These are phyloP conservation scores for Yamadazyma akitaensis DNA, from an alignment of 805 yeast genomes.

Conservation along the genomic window DNA sequence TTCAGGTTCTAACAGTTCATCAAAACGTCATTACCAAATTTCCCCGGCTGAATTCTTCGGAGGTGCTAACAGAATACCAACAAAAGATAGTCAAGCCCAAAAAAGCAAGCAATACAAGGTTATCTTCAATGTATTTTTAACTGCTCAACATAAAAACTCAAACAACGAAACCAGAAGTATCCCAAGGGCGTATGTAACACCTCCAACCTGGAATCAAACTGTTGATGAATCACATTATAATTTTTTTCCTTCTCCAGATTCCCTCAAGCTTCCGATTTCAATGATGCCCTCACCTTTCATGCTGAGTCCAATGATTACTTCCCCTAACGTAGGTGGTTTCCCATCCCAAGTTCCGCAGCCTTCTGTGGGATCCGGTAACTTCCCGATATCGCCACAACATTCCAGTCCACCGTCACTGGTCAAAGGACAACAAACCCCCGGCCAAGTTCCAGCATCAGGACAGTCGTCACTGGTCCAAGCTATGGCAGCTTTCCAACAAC, in stretches of 20 bases:
- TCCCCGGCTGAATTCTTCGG: slow-evolving; percentile 43
- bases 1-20: slow-evolving; percentile 17
- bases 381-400: slow-evolving; percentile 28
- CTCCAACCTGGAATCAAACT: slow-evolving; percentile 73
- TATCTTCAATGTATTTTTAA: slow-evolving; percentile 52
- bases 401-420: slow-evolving; percentile 4
- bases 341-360: slow-evolving; percentile 5
- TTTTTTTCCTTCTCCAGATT: slow-evolving; percentile 44
- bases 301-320: slow-evolving; percentile 29
- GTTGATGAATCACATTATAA: slow-evolving; percentile 54
- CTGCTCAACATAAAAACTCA: slow-evolving; percentile 34
- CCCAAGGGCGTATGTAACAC: slow-evolving; percentile 66
- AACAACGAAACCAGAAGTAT: slow-evolving; percentile 27
- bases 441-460: slow-evolving; percentile 17
- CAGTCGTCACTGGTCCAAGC: slow-evolving; percentile 5
- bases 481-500: slow-evolving; percentile 34
- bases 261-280: slow-evolving; percentile 10
- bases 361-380: neutral
- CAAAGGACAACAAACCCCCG: slow-evolving; percentile 13
- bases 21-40: slow-evolving; percentile 35
- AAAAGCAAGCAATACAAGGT: slow-evolving; percentile 36
- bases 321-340: slow-evolving; percentile 12
- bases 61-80: slow-evolving; percentile 36
- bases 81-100: slow-evolving; percentile 31
- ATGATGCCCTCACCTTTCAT: slow-evolving; percentile 26